These are phyloP conservation scores for Gossypium anomalum DNA, from an alignment of 345 rosid species.

Conservation along the genomic window DNA sequence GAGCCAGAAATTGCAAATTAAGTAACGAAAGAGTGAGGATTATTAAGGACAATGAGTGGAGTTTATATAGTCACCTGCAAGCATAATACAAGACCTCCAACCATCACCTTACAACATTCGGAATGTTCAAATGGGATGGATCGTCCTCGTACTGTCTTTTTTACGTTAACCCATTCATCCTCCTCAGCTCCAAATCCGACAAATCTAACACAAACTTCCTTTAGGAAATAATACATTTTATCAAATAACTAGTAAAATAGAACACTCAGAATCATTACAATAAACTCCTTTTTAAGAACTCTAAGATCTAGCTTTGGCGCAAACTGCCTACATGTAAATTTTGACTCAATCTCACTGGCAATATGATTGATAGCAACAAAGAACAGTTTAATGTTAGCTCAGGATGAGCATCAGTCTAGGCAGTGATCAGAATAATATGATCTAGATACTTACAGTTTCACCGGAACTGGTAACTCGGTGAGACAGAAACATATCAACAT, in stretches of 20 bases:
- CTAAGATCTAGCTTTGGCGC: not conserved
- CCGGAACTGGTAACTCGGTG: slow-evolving; percentile 46
- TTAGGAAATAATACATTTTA: slow-evolving; percentile 29
- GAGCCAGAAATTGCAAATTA: not conserved
- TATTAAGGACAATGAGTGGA: not conserved
- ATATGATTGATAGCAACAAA: not conserved
- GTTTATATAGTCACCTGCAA: slow-evolving; percentile 41
- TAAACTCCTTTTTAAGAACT: not conserved
- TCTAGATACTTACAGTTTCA: slow-evolving; percentile 49
- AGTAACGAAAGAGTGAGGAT: not conserved
- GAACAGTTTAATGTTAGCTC: not conserved
- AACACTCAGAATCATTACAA: not conserved
- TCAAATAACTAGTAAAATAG: slow-evolving; percentile 16
- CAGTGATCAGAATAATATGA: not conserved
- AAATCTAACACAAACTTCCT: slow-evolving; percentile 74
- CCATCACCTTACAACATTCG: slow-evolving; percentile 49
- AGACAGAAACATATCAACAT: slow-evolving; percentile 48
- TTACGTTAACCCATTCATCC: slow-evolving; percentile 63
- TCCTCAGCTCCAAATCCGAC: slow-evolving; percentile 71
- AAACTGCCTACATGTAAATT: not conserved
- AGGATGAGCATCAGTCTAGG: not conserved
- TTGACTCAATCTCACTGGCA: not conserved
- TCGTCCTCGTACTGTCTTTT: slow-evolving; percentile 45
- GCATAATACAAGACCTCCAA: slow-evolving; percentile 60
- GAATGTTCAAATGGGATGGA: slow-evolving; percentile 57